These are phyloP conservation scores for Hypoxylon intermedium DNA, from an alignment of 495 filamentous ascomycete genomes.

Conservation along the genomic window DNA sequence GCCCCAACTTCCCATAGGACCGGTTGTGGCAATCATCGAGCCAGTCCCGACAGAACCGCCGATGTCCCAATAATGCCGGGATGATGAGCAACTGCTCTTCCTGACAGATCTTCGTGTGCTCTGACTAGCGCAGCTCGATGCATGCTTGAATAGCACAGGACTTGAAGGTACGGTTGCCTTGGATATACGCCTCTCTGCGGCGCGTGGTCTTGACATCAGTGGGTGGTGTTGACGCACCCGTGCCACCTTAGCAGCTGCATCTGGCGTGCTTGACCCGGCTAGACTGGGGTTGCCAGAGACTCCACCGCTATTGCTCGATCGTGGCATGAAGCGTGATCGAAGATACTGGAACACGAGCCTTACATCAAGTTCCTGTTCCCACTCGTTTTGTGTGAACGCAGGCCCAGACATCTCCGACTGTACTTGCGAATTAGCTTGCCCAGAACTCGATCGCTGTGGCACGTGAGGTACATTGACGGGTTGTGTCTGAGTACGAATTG, in stretches of 20 bases:
- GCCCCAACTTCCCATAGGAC: slow-evolving; percentile 75
- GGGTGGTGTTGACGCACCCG: slow-evolving; percentile 87
- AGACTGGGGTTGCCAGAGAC: slow-evolving; percentile 50
- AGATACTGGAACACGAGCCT: slow-evolving; percentile 89
- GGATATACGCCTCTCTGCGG: slow-evolving; percentile 59
- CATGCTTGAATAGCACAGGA: slow-evolving; percentile 59
- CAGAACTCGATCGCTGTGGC: slow-evolving; percentile 16
- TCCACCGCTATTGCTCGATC: slow-evolving; percentile 25
- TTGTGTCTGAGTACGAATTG: slow-evolving; percentile 40
- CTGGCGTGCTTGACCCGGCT: slow-evolving; percentile 62
- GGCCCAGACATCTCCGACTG: slow-evolving; percentile 26
- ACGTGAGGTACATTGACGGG: slow-evolving; percentile 40
- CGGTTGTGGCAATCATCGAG: slow-evolving; percentile 68
- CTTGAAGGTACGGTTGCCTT: slow-evolving; percentile 58
- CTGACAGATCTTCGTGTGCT: slow-evolving; percentile 71
- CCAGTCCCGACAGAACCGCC: slow-evolving; percentile 77
- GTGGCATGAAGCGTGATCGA: slow-evolving; percentile 71
- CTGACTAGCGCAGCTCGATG: slow-evolving; percentile 79
- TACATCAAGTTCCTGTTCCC: slow-evolving; percentile 86
- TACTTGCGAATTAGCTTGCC: slow-evolving; percentile 18
- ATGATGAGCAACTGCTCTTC: slow-evolving; percentile 66
- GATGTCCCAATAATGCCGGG: slow-evolving; percentile 80
- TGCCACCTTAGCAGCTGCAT: slow-evolving; percentile 77
- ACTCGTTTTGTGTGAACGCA: slow-evolving; percentile 71
- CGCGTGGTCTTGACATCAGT: slow-evolving; percentile 66